Conservation (phyloP, 2,329 filamentous ascomycete genomes). For the Clarireedia sp. region DNA sequence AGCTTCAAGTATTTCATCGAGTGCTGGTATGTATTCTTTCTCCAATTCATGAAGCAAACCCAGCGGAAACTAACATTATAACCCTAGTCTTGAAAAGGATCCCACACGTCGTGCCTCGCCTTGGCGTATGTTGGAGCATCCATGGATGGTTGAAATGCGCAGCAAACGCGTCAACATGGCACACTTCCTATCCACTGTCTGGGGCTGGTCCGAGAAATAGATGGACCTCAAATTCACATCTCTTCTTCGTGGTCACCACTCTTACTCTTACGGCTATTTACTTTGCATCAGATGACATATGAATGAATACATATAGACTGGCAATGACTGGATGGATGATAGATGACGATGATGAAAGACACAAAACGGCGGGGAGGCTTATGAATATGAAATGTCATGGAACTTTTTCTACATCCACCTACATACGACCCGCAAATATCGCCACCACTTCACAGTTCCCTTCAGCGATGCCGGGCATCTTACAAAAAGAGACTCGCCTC, state of each 20-base stretch:
- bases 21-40: conserved; percentile 69
- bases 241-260: neutral
- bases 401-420: too few relatives aligned
- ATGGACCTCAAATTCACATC: neutral
- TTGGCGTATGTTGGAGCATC: conserved; percentile 98
- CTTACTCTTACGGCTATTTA: too few relatives aligned
- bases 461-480: too few relatives aligned
- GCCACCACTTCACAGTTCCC: too few relatives aligned
- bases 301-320: too few relatives aligned
- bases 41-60: conserved; percentile 4
- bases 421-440: too few relatives aligned
- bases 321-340: neutral
- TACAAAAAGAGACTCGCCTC: too few relatives aligned
- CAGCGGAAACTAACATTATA: conserved; percentile 10
- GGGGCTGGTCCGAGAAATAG: conserved; percentile 69
- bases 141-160: conserved; percentile 97
- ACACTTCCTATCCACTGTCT: conserved; percentile 87
- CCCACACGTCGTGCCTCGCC: conserved; percentile 78
- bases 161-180: conserved; percentile 96
- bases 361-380: too few relatives aligned
- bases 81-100: conserved; percentile 81
- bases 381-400: too few relatives aligned
- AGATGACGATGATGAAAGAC: too few relatives aligned
- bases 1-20: conserved; percentile 99
- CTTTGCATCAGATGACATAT: too few relatives aligned